A percentile compares a stretch with the other conserved stretches of the same genome.
Conservation (phyloP, 805 yeast species). For the Sugiyamaella valdiviana region DNA sequence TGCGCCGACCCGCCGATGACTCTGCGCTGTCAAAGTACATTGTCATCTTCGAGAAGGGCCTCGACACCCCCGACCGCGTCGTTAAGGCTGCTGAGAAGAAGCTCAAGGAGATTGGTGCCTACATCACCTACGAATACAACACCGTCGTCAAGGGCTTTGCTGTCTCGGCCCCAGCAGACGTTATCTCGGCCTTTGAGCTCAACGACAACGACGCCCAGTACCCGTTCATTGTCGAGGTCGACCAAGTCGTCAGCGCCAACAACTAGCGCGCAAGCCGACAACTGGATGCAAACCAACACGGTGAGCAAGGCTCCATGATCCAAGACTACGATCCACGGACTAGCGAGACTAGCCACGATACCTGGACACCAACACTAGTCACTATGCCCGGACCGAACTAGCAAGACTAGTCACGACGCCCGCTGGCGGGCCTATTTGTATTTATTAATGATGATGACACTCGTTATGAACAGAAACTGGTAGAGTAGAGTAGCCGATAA, state of each 20-base stretch:
- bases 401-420: neutral
- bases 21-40: conserved; percentile 19
- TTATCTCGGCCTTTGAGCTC: conserved; percentile 19
- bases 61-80: conserved; percentile 29
- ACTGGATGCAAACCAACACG: neutral
- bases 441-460: neutral
- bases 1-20: neutral
- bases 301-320: too few species aligned
- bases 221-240: conserved; percentile 43
- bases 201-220: conserved; percentile 25
- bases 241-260: conserved; percentile 32
- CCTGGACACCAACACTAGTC: too few species aligned
- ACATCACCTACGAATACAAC: conserved; percentile 42
- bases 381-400: neutral
- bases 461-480: too few species aligned
- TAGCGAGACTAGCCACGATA: too few species aligned
- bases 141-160: conserved; percentile 45
- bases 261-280: too few species aligned
- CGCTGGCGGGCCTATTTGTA: neutral
- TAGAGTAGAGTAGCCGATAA: too few species aligned
- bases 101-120: conserved; percentile 39
- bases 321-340: too few species aligned
- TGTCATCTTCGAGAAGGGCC: conserved; percentile 28
- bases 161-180: conserved; percentile 34
- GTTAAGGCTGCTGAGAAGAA: conserved; percentile 32